phyloP scores from a whole-genome alignment of 2,329 filamentous ascomycete genomes.

The Penicillium decumbens region DNA sequence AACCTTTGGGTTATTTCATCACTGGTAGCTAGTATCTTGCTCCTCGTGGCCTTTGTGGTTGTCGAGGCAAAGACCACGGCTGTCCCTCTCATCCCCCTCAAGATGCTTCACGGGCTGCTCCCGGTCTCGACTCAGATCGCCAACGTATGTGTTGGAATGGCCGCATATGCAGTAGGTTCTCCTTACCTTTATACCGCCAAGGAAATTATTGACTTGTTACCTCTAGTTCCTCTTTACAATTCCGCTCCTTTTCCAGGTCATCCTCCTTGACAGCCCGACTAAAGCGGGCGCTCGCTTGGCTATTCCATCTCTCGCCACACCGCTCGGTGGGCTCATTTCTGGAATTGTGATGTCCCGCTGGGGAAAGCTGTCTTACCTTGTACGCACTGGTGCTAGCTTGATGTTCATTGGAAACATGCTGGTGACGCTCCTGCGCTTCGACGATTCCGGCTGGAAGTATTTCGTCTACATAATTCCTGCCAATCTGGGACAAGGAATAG shows the following conservation, averaged over 20 bases:
- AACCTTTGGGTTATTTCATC: slow-evolving; percentile 41
- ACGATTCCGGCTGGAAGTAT: slow-evolving; percentile 45
- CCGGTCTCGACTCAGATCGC: slow-evolving; percentile 54
- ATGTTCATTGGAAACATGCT: slow-evolving; percentile 45
- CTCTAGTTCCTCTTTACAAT: slow-evolving; percentile 46
- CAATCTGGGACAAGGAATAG: slow-evolving; percentile 46
- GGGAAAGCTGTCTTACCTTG: slow-evolving; percentile 42
- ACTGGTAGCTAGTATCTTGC: slow-evolving; percentile 35
- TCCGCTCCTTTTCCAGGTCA: slow-evolving; percentile 44
- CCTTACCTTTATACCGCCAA: neutral
- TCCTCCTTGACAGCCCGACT: slow-evolving; percentile 42
- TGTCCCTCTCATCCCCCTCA: slow-evolving; percentile 44
- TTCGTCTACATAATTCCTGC: slow-evolving; percentile 44
- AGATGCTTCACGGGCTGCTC: slow-evolving; percentile 53
- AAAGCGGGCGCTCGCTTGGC: slow-evolving; percentile 44
- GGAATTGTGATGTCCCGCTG: slow-evolving; percentile 48
- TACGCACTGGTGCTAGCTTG: slow-evolving; percentile 39
- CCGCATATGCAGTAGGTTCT: slow-evolving; percentile 56
- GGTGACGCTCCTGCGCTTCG: slow-evolving; percentile 40
- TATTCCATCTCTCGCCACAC: slow-evolving; percentile 45
- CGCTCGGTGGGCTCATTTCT: slow-evolving; percentile 43
- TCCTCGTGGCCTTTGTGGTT: slow-evolving; percentile 37
- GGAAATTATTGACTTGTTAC: neutral
- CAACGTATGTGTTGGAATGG: slow-evolving; percentile 58
- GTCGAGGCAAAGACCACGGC: slow-evolving; percentile 42